Evolutionary conservation across 2,329 filamentous ascomycete genomes (phyloP), one percentile per base, ranked within the genome.

Genomic region (Ophiostoma australiae): DNA sequence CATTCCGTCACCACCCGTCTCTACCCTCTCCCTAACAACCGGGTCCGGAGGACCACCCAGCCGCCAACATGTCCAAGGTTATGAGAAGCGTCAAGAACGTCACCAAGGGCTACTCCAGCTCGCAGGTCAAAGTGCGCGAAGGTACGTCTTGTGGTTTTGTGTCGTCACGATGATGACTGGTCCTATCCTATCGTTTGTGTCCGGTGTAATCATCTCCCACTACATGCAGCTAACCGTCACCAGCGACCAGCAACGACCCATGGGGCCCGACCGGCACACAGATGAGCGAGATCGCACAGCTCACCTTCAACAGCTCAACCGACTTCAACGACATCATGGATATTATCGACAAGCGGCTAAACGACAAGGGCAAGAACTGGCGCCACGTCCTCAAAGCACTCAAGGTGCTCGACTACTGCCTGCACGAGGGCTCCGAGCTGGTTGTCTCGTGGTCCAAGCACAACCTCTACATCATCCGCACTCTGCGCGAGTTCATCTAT

Each of bases 281-380:
- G 80, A 98, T 99, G 95, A 92, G 91, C 81, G 95, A 99, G 82
- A 97, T 99, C 79, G 93, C 95, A 80, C 92, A 95, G 80, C 90
- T 98, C 85, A 98, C 95, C 69, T 99, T 94, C 84, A 97, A 96
- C 83, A 97, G 94, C 78, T 94, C 93, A 48, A 94, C 91, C 81
- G 95, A 98, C 80, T 99, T 99, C 83, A 97, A 97, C 83, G 94
- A 99, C 80, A 97, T 99, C 77, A 97, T 99, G 90, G 95, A 99
- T 80, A 99, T 99, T 93, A 85, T 99, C 75, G 95, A 99, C 82
- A 98, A 98, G 84, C 91, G 95, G 76, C 84, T 99, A 78, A 99
- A 99, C 77, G 95, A 99, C 81, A 98, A 99, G 82, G 95, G 95
- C 78, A 99, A 98, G 86, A 99, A 99, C 80, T 99, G 95, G 95